A percentile compares a stretch with the other conserved stretches of the same genome.
phyloP scores from a whole-genome alignment of 164 flowering plant genomes.

The Litsea cubeba region DNA sequence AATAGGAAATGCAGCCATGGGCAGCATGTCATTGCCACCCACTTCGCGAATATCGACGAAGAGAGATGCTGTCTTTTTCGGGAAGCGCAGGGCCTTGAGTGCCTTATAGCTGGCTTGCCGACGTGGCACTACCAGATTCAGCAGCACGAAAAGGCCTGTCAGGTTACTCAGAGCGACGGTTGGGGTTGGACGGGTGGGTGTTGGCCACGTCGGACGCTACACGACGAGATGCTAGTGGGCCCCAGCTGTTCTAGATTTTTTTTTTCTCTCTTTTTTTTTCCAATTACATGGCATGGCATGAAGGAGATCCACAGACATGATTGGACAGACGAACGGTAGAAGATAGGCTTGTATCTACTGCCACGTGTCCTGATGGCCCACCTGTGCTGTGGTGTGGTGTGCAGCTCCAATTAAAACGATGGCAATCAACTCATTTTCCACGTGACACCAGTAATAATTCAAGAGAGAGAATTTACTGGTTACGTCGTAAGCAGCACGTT shows the following conservation, averaged over 20 bases:
- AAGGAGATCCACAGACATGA: not conserved
- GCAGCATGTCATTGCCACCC: constrained; percentile 2
- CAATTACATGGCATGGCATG: not conserved
- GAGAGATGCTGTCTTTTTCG: constrained; percentile 32
- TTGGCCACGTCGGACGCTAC: constrained; percentile 9
- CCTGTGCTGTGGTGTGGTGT: too few species aligned
- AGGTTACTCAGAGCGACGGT: constrained; percentile 7
- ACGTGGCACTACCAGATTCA: constrained; percentile 15
- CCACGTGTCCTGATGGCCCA: too few species aligned
- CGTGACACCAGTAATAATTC: constrained; percentile 20
- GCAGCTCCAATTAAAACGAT: not conserved
- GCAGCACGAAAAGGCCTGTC: constrained; percentile 19
- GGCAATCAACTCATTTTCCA: constrained; percentile 17
- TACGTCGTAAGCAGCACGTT: too few species aligned
- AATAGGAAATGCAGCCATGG: not conserved
- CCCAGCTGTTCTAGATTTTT: too few species aligned
- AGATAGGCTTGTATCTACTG: not conserved
- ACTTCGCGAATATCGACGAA: constrained; percentile 25
- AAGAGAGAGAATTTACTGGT: constrained; percentile 3
- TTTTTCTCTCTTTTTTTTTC: too few species aligned
- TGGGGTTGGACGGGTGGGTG: not conserved
- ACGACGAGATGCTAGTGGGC: not conserved
- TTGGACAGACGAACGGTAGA: not conserved
- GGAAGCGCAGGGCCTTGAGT: constrained; percentile 9
- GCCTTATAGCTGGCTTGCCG: constrained; percentile 25